These are phyloP conservation scores for Apiotrichum sp. DNA, from an alignment of 1,284 basidiomycete species.

Conservation along the genomic window DNA sequence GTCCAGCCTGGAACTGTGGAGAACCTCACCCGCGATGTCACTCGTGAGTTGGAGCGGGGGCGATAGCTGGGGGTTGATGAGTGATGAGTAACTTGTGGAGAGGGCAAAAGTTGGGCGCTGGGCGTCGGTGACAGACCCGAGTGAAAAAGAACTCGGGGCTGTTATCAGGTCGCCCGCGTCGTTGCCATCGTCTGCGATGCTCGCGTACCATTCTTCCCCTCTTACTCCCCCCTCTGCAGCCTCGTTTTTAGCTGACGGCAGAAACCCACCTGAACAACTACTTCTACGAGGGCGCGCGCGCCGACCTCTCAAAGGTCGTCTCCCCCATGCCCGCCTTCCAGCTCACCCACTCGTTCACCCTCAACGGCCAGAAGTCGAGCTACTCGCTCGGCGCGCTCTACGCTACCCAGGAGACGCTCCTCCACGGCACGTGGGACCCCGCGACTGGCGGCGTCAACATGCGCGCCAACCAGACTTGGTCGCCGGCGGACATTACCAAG, in stretches of 20 bases:
- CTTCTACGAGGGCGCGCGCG: slow-evolving; percentile 93
- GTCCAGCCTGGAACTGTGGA: slow-evolving; percentile 85
- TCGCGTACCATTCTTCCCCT: no score
- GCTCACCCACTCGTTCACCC: slow-evolving; percentile 89
- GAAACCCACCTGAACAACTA: slow-evolving; percentile 89
- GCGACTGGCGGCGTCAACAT: slow-evolving; percentile 86
- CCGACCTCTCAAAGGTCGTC: slow-evolving; percentile 90
- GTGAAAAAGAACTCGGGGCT: no score
- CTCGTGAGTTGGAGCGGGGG: slow-evolving; percentile 53
- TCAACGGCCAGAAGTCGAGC: slow-evolving; percentile 57
- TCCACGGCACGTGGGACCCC: slow-evolving; percentile 84
- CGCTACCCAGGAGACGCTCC: slow-evolving; percentile 66
- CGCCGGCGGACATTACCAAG: slow-evolving; percentile 72
- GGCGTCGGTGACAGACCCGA: no score
- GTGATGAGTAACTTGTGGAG: not conserved
- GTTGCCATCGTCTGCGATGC: no score
- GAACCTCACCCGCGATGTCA: slow-evolving; percentile 83
- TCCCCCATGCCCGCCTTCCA: slow-evolving; percentile 95
- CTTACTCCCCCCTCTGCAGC: not conserved
- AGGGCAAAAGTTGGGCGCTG: no score
- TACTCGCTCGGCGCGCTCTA: slow-evolving; percentile 96
- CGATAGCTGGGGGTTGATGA: no score
- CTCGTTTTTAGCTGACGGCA: slow-evolving; percentile 38
- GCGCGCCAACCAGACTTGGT: slow-evolving; percentile 87
- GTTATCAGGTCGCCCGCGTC: no score